Evolutionary conservation across 208 protist species (phyloP), one percentile per base, ranked within the genome.

Genomic region (Trypanosomatidae sp.): DNA sequence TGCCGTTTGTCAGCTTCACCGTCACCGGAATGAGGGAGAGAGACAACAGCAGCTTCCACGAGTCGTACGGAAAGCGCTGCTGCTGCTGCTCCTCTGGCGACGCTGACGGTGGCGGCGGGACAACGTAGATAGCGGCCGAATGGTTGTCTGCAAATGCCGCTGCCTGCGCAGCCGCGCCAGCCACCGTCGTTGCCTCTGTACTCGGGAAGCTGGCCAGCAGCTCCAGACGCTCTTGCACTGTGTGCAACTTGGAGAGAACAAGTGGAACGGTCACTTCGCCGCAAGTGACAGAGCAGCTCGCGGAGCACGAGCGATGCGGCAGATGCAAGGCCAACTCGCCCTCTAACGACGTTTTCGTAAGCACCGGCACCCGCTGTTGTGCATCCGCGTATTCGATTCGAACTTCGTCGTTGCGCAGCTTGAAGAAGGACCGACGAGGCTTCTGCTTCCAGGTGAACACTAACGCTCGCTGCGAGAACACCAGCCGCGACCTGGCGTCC

Each of bases 11-110:
- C 33, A 91, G 79, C 53, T 58, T 71, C n/a, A 91, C 67, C 19
- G 75, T 68, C 19, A 90, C 47, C 19, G 89, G 86, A 59, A 91
- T 80, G 39, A 83, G 69, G 28, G 86, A 93, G 43, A 83, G 53
- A 12, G 84, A 86, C 13, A 90, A 6, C 62, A 91, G 62, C 39
- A 81, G 62, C 69, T 84, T 86, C 86, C 89, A 91, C 30, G 83
- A 73, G 46, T 69, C 55, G 68, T 82, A 87, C 1, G 72, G 74
- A 43, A 84, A 82, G 19, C 66, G 71, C 10, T 53, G 47, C 19
- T 59, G 15, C 66, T 28, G 47, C 15, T 59, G 15, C 66, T 28
- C 1, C 15, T 30, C 33, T 33, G 60, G 4, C 28, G 67, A 68
- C 41, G 3, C 43, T 19, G 58, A 47, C 33, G 62, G 49, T 12